These are phyloP conservation scores for Volvox africanus DNA, from an alignment of 139 green algal species.

Conservation along the genomic window DNA sequence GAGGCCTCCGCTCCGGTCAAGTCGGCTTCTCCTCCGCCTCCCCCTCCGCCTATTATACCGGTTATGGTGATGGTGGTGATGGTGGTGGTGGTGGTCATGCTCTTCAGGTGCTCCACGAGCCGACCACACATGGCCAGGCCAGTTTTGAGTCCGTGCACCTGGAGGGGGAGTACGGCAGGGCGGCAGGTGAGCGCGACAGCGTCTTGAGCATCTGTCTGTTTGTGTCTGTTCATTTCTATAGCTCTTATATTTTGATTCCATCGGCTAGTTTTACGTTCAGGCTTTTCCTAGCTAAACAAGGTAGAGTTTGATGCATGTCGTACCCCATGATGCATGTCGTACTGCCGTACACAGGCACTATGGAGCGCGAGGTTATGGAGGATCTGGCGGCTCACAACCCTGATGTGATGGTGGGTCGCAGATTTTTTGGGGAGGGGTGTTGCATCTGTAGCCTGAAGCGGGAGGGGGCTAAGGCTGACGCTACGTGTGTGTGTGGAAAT, in stretches of 20 bases:
- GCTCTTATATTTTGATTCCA: not conserved
- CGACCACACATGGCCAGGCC: no score
- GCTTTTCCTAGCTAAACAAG: not conserved
- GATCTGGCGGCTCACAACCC: not conserved
- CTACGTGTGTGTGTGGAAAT: no score
- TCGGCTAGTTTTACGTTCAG: not conserved
- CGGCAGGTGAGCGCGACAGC: not conserved
- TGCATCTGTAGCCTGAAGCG: no score
- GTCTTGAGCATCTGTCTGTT: not conserved
- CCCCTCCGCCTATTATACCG: not conserved
- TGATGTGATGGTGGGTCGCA: not conserved
- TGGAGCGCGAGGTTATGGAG: conserved; percentile 35
- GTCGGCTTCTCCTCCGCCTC: not conserved
- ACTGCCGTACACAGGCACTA: not conserved
- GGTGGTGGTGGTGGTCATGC: no score
- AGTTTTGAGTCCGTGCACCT: not conserved
- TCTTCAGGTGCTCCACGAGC: conserved; percentile 17
- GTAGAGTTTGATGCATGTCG: not conserved
- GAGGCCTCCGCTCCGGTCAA: not conserved
- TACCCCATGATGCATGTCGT: not conserved
- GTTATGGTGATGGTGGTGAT: no score
- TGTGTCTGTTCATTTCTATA: not conserved
- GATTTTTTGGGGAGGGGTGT: no score
- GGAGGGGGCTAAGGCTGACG: no score
- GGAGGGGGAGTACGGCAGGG: conserved; percentile 16